Evolutionary conservation across 164 flowering plant genomes (phyloP).

Genomic region (Protea cynaroides): DNA sequence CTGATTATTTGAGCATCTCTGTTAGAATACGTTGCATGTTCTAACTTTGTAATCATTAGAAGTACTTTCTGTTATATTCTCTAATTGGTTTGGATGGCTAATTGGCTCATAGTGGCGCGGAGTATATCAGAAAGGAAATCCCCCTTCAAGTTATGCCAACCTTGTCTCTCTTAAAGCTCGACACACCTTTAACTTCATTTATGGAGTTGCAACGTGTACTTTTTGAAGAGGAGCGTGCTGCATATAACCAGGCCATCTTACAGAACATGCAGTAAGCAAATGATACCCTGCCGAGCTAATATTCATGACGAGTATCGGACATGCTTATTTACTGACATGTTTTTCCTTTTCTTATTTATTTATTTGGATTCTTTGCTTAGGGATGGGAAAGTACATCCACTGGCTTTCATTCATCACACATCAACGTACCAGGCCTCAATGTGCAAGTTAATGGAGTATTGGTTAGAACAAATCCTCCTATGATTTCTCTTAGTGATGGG

Average conservation of each 20-base stretch:
- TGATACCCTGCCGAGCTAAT: neutral
- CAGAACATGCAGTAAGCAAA: constrained; percentile 59
- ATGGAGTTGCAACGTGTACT: constrained; percentile 74
- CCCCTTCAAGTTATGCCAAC: constrained; percentile 77
- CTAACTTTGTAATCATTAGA: neutral
- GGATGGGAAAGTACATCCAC: constrained; percentile 81
- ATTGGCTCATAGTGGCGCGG: constrained; percentile 74
- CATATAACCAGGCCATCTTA: constrained; percentile 69
- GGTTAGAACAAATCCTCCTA: constrained; percentile 42
- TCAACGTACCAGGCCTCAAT: constrained; percentile 95
- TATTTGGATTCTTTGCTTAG: constrained; percentile 16
- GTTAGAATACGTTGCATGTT: neutral
- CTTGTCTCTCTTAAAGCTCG: constrained; percentile 55
- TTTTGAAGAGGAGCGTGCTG: constrained; percentile 85
- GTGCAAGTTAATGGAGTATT: constrained; percentile 96
- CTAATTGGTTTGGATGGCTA: constrained; percentile 5
- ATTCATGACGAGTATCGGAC: neutral
- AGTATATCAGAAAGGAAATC: constrained; percentile 79
- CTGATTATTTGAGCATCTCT: neutral
- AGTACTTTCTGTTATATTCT: constrained; percentile 2
- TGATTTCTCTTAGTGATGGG: constrained; percentile 3
- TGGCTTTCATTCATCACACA: constrained; percentile 82
- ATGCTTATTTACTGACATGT: constrained; percentile 1
- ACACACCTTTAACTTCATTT: constrained; percentile 66
- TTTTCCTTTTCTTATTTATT: constrained; percentile 1